Evolutionary conservation across 2,329 filamentous ascomycete genomes (phyloP).

Genomic region (Bipolaris zeicola): DNA sequence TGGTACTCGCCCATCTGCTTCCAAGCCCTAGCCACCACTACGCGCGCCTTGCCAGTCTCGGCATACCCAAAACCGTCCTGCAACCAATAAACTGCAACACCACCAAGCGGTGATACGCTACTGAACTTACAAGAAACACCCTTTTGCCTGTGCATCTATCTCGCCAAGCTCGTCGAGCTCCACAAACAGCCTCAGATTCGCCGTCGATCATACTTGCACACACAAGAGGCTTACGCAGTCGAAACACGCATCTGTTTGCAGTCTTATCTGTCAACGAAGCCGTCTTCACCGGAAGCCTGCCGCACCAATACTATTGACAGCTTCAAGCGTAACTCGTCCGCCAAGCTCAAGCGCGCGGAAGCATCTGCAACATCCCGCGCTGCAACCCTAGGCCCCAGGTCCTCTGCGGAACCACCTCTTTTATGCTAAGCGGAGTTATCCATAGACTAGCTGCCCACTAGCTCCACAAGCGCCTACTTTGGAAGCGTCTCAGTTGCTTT

Average conservation of each 20-base stretch:
- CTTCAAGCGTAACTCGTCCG: constrained; percentile 19
- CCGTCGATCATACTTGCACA: constrained; percentile 16
- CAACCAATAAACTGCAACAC: constrained; percentile 25
- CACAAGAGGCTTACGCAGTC: constrained; percentile 26
- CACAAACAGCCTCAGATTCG: constrained; percentile 22
- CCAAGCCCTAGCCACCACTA: constrained; percentile 32
- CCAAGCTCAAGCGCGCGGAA: constrained; percentile 30
- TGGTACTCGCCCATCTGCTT: constrained; percentile 31
- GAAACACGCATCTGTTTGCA: constrained; percentile 26
- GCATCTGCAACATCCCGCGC: constrained; percentile 42
- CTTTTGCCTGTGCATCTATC: constrained; percentile 16
- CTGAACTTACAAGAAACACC: constrained; percentile 29
- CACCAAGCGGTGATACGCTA: constrained; percentile 21
- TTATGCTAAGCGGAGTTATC: constrained; percentile 15
- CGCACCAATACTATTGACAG: constrained; percentile 27
- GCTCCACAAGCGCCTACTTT: constrained; percentile 9
- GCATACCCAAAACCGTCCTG: constrained; percentile 31
- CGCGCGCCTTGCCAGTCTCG: constrained; percentile 25
- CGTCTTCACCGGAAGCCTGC: constrained; percentile 26
- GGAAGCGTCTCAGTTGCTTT: constrained; percentile 15
- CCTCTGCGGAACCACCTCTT: constrained; percentile 18
- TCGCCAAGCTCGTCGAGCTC: constrained; percentile 35
- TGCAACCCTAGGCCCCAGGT: constrained; percentile 23
- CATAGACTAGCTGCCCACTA: constrained; percentile 7
- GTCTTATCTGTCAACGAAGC: constrained; percentile 8